Evolutionary conservation across 495 filamentous ascomycete genomes (phyloP), one percentile per base, ranked within the genome.

Genomic region (Podospora pseudopauciseta): DNA sequence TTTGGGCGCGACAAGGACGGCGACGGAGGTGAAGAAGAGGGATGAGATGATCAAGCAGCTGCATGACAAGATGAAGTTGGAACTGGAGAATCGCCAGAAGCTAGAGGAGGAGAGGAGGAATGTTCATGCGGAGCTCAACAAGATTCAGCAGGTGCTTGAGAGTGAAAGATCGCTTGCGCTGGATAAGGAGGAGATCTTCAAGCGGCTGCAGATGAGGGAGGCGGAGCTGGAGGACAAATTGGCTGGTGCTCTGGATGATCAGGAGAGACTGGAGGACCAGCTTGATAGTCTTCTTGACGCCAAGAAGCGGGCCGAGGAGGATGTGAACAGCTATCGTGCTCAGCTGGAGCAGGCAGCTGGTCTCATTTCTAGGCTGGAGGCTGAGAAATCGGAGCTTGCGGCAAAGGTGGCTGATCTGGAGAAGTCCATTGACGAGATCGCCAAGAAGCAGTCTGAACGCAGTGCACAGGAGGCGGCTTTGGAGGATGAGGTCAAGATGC

Each of bases 111-210:
- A 99, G 68, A 86, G 93, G 44, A 86, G 96, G 44, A 92, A 94
- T 63, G 89, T 92, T 6, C 91, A 97, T 66, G 82, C 88, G 23
- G 95, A 98, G 74, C 87, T 97, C 64, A 89, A 94, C 69, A 88
- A 91, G 20, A 90, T 97, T 39, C 93, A 97, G 72, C 91, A 97
- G 68, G 96, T 91, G 1, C 81, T 99, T 11, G 96, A 99, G 78
- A 97, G 93, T 68, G 96, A 99, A 79, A 88, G 96, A 65, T 91
- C 94, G 23, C 82, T 99, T 32, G 96, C 96, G 0, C 82, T 99
- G 7, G 96, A 99, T 77, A 99, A 98, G 75, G 96, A 99, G 71
- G 95, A 98, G 69, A 98, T 99, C 53, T 97, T 97, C 82, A 95
- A 94, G 75, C 86, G 96, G 19, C 83, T 97, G n/a, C 94, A 97